Conservation (phyloP, 495 filamentous ascomycete species). For the Penicillium angulare region DNA sequence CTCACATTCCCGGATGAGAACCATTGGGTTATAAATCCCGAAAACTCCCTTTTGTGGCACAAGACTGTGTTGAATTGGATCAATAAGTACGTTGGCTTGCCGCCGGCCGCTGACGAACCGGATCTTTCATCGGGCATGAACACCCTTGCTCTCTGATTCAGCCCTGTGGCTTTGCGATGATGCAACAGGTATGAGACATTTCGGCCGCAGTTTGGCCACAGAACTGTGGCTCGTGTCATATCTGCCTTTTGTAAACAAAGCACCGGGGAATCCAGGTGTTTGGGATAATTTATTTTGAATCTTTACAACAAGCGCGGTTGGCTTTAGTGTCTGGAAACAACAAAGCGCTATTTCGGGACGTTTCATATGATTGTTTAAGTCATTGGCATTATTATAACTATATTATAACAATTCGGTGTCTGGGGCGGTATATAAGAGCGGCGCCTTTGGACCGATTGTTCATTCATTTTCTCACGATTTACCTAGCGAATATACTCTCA, state of each 20-base stretch:
- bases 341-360: conserved; percentile 9
- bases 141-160: conserved; percentile 20
- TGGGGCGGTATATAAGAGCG: conserved; percentile 6
- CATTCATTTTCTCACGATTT: not conserved
- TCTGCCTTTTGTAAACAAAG: conserved; percentile 13
- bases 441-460: not conserved
- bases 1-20: conserved; percentile 84
- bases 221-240: conserved; percentile 2
- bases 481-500: not conserved
- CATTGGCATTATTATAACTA: conserved; percentile 6
- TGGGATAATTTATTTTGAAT: not conserved
- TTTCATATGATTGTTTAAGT: conserved; percentile 13
- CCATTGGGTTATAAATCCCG: conserved; percentile 88
- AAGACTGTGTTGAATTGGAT: conserved; percentile 86
- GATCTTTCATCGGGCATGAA: conserved; percentile 18
- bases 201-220: not conserved
- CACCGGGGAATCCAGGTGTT: not conserved
- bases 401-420: not conserved
- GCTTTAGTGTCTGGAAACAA: not conserved
- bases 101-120: conserved; percentile 28
- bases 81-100: conserved; percentile 71
- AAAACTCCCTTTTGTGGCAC: conserved; percentile 91
- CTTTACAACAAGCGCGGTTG: conserved; percentile 1
- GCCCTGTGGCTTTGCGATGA: not conserved
- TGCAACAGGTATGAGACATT: conserved; percentile 1